These are phyloP conservation scores for Vanderwaltozyma yarrowii DNA, from an alignment of 805 yeast genomes.

Conservation along the genomic window DNA sequence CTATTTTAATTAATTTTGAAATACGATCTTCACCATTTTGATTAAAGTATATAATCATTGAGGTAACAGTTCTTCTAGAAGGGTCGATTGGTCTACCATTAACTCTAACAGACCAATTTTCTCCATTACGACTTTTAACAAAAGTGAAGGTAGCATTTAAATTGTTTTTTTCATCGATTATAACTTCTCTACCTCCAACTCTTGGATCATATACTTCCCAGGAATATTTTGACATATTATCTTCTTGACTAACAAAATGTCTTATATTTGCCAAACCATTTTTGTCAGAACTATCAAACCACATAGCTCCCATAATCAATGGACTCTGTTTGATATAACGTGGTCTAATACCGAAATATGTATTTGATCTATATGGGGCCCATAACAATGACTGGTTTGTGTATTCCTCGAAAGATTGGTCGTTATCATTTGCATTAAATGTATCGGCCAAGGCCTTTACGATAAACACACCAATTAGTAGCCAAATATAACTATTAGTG, in stretches of 20 bases:
- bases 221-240: conserved; percentile 61
- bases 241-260: conserved; percentile 66
- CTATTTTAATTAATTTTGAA: conserved; percentile 16
- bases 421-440: background rate
- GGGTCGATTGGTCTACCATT: conserved; percentile 52
- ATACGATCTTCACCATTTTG: conserved; percentile 48
- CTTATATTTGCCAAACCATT: conserved; percentile 47
- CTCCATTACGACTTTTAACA: conserved; percentile 59
- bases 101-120: conserved; percentile 74
- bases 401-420: conserved; percentile 20
- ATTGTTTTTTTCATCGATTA: conserved; percentile 56
- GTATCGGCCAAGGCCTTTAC: background rate
- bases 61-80: conserved; percentile 39
- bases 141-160: conserved; percentile 60
- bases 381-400: conserved; percentile 53
- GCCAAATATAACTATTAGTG: background rate
- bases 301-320: conserved; percentile 70
- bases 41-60: conserved; percentile 71
- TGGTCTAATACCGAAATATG: conserved; percentile 81
- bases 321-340: conserved; percentile 43
- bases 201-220: conserved; percentile 89
- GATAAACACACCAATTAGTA: background rate
- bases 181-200: conserved; percentile 69
- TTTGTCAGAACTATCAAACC: conserved; percentile 63
- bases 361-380: conserved; percentile 89